Percentiles rank a stretch among this genome's conserved stretches.
These are phyloP conservation scores for Rickenella mellea DNA, from an alignment of 768 basidiomycete species.

Conservation along the genomic window DNA sequence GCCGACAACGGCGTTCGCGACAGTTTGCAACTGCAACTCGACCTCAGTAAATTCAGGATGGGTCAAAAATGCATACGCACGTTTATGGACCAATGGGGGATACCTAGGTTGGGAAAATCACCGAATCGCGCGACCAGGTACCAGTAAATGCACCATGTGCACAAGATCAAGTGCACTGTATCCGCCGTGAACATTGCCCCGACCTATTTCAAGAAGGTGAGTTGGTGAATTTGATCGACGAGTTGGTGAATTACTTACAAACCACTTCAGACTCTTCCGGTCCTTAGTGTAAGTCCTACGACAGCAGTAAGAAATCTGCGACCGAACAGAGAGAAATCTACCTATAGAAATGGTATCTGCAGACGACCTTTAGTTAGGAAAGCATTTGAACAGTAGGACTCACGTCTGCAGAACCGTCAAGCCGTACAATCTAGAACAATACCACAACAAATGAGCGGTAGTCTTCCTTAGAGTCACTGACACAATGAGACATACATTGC, in stretches of 20 bases:
- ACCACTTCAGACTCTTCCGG: constrained; percentile 25
- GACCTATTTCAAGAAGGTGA: too few species aligned
- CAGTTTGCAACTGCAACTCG: too few species aligned
- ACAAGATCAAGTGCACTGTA: constrained; percentile 33
- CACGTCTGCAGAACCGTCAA: constrained; percentile 35
- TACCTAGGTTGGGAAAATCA: constrained; percentile 24
- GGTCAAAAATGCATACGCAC: too few species aligned
- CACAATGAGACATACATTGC: constrained; percentile 29
- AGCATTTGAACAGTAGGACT: too few species aligned
- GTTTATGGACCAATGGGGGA: constrained; percentile 40
- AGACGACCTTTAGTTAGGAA: too few species aligned
- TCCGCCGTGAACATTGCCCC: too few species aligned
- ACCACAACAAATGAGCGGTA: neutral
- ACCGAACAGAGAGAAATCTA: too few species aligned
- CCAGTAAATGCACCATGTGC: constrained; percentile 37
- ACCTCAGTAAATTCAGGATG: too few species aligned
- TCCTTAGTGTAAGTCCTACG: constrained; percentile 35
- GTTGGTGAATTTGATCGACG: too few species aligned
- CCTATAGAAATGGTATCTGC: neutral
- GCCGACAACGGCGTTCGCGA: too few species aligned
- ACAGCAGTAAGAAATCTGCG: too few species aligned
- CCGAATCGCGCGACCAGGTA: constrained; percentile 36
- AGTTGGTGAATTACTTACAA: too few species aligned
- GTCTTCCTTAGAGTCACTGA: neutral
- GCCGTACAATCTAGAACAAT: constrained; percentile 41